phyloP scores from a whole-genome alignment of 176 grass and related monocot species.

The Aegilops longissima region DNA sequence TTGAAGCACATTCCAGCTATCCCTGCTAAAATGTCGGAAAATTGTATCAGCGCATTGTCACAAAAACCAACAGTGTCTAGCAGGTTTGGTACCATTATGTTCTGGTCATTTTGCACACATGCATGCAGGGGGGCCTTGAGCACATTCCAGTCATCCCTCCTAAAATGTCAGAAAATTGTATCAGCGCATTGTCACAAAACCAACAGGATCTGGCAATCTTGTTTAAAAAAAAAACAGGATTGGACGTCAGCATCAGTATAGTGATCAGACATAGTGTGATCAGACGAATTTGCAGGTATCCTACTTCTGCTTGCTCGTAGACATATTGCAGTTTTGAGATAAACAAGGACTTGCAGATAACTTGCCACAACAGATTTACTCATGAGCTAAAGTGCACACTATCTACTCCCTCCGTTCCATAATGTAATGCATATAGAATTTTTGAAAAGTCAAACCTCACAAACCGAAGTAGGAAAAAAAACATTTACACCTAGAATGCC shows the following conservation, averaged over 20 bases:
- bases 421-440: too few relatives aligned
- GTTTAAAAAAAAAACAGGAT: not conserved
- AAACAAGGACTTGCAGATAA: not conserved
- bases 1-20: not conserved
- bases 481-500: too few relatives aligned
- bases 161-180: not conserved
- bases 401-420: not conserved
- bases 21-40: constrained; percentile 4
- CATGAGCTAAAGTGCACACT: not conserved
- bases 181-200: not conserved
- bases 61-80: not conserved
- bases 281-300: not conserved
- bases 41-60: not conserved
- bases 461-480: too few relatives aligned
- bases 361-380: not conserved
- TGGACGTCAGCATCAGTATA: not conserved
- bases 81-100: not conserved
- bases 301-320: not conserved
- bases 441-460: too few relatives aligned
- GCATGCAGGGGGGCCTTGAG: not conserved
- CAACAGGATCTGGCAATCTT: not conserved
- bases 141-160: constrained; percentile 16
- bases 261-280: not conserved
- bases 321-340: not conserved
- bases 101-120: too few relatives aligned